phyloP scores from a whole-genome alignment of 2,329 filamentous ascomycete genomes.

The Coleophoma eucalyptorum region DNA sequence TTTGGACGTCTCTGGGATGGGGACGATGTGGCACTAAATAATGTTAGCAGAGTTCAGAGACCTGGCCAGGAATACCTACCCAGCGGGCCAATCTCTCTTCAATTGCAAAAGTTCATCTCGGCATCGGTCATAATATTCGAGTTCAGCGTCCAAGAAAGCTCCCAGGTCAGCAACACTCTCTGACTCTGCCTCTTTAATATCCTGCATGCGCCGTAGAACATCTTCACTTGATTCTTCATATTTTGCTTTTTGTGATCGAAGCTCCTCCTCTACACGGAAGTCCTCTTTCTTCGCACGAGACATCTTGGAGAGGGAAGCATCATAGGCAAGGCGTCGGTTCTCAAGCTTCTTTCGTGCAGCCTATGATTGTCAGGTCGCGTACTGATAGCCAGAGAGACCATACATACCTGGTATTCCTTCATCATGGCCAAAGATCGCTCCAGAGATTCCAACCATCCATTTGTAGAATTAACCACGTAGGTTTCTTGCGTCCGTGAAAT shows the following conservation, averaged over 20 bases:
- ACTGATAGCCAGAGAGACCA: constrained; percentile 1
- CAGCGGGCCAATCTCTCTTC: constrained; percentile 65
- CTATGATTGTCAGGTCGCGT: constrained; percentile 34
- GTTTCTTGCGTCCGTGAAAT: constrained; percentile 81
- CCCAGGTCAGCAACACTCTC: constrained; percentile 80
- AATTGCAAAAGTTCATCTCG: constrained; percentile 74
- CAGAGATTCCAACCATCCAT: constrained; percentile 85
- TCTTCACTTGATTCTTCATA: constrained; percentile 96
- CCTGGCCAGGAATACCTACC: constrained; percentile 35
- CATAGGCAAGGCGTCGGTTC: constrained; percentile 81
- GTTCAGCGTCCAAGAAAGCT: constrained; percentile 80
- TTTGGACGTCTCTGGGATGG: constrained; percentile 14
- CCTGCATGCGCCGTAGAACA: constrained; percentile 87
- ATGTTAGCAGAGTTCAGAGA: constrained; percentile 6
- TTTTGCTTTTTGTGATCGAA: constrained; percentile 86
- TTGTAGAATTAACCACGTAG: constrained; percentile 73
- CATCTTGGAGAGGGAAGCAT: constrained; percentile 85
- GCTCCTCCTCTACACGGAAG: constrained; percentile 87
- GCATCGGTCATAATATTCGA: constrained; percentile 88
- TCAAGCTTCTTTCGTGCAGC: constrained; percentile 91
- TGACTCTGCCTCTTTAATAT: constrained; percentile 87
- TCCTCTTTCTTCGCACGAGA: constrained; percentile 93
- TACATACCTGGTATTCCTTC: constrained; percentile 89
- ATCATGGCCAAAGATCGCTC: constrained; percentile 89
- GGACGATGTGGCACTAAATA: constrained; percentile 20